Conservation (phyloP, 176 grass and related monocot species). For the Melocanna baccifera region DNA sequence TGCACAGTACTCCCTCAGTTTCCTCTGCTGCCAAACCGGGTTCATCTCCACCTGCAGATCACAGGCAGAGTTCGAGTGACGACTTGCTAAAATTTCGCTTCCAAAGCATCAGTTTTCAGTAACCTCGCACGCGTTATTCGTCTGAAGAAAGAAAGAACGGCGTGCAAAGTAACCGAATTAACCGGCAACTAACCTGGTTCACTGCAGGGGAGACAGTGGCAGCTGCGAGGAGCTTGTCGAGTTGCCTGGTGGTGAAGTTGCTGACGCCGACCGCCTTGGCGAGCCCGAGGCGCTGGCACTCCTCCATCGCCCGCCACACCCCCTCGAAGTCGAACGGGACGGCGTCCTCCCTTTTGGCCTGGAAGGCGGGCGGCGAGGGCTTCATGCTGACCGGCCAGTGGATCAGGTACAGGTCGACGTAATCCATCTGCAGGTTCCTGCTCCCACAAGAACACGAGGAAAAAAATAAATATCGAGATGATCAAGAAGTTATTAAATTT, state of each 20-base stretch:
- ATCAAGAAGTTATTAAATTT: neutral
- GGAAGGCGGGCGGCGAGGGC: neutral
- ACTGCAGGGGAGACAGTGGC: constrained; percentile 48
- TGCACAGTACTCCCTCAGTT: constrained; percentile 37
- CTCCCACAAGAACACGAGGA: neutral
- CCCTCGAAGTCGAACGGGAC: constrained; percentile 48
- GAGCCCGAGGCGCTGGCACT: constrained; percentile 55
- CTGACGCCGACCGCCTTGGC: constrained; percentile 59
- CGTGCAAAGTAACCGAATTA: neutral
- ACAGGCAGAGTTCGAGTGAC: neutral
- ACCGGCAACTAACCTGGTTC: constrained; percentile 42
- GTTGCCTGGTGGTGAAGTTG: constrained; percentile 64
- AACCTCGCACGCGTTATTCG: too few species aligned
- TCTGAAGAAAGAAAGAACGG: neutral
- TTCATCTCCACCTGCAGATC: constrained; percentile 52
- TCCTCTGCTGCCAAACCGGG: constrained; percentile 67
- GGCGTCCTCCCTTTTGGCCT: constrained; percentile 26
- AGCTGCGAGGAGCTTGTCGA: constrained; percentile 31
- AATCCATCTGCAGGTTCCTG: constrained; percentile 65
- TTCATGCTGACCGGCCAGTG: constrained; percentile 58
- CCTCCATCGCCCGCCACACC: constrained; percentile 65
- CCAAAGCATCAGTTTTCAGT: too few species aligned
- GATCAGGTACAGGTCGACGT: constrained; percentile 69
- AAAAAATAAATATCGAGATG: neutral
- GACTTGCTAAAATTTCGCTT: neutral